These are phyloP conservation scores for Colletotrichum abscissum DNA, from an alignment of 2,329 filamentous ascomycete genomes.

Conservation along the genomic window DNA sequence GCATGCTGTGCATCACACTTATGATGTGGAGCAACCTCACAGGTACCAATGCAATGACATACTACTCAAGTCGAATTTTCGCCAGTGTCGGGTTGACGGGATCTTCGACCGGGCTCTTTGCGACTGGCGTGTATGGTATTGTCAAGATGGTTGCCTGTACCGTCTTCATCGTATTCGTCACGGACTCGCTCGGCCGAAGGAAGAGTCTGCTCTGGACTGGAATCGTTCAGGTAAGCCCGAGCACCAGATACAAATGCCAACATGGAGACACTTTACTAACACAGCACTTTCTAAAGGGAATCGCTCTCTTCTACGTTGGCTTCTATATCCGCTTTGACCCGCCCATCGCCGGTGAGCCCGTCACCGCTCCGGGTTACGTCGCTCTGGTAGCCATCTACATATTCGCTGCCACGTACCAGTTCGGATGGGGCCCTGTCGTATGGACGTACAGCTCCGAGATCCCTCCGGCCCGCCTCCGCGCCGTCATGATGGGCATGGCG, in stretches of 20 bases:
- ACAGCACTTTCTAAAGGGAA: background rate
- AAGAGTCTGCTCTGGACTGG: slow-evolving; percentile 40
- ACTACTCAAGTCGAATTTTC: slow-evolving; percentile 70
- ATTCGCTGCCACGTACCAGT: slow-evolving; percentile 57
- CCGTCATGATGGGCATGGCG: slow-evolving; percentile 67
- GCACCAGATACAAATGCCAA: background rate
- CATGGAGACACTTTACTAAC: background rate
- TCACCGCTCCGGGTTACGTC: slow-evolving; percentile 63
- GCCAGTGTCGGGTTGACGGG: slow-evolving; percentile 69
- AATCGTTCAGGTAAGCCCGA: slow-evolving; percentile 28
- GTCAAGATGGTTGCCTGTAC: slow-evolving; percentile 56
- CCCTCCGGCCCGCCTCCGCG: slow-evolving; percentile 59
- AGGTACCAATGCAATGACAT: slow-evolving; percentile 36
- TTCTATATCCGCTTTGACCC: slow-evolving; percentile 70
- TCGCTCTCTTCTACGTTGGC: slow-evolving; percentile 52
- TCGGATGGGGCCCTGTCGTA: slow-evolving; percentile 54
- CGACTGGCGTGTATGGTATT: slow-evolving; percentile 74
- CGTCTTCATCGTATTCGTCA: slow-evolving; percentile 36
- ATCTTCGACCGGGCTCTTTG: slow-evolving; percentile 67
- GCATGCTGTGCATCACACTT: slow-evolving; percentile 23
- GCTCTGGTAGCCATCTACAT: slow-evolving; percentile 76
- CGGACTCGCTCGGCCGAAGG: slow-evolving; percentile 40
- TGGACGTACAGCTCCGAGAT: slow-evolving; percentile 61
- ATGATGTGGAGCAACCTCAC: slow-evolving; percentile 47
- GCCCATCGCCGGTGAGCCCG: slow-evolving; percentile 54